These are phyloP conservation scores for Eucalyptus rudis DNA, from an alignment of 345 rosid species.

Conservation along the genomic window DNA sequence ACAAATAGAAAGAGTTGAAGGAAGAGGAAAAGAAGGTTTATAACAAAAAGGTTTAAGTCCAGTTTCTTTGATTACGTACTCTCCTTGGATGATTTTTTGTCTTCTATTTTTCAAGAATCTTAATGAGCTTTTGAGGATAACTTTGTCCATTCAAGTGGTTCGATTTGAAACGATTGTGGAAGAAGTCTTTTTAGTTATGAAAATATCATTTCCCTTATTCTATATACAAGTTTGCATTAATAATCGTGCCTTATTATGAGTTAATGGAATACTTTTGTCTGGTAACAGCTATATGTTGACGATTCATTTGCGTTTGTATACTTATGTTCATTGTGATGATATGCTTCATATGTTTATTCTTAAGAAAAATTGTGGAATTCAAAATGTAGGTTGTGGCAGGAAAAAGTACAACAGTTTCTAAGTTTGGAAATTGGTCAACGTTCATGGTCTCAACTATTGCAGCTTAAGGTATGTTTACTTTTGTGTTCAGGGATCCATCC, in stretches of 20 bases:
- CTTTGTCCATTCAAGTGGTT: background rate
- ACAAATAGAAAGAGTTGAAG: background rate
- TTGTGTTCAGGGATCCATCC: background rate
- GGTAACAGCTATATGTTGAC: background rate
- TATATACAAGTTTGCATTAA: background rate
- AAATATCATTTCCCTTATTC: background rate
- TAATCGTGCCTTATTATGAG: background rate
- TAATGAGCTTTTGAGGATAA: background rate
- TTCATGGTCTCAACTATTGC: conserved; percentile 29
- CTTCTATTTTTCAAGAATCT: background rate
- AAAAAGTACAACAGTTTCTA: conserved; percentile 25
- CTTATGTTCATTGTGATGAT: background rate
- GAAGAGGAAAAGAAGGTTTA: background rate
- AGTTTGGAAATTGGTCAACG: conserved; percentile 16
- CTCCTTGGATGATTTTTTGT: background rate
- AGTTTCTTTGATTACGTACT: background rate
- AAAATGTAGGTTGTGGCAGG: conserved; percentile 49
- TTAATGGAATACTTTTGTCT: background rate
- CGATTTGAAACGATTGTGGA: background rate
- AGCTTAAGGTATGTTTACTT: conserved; percentile 31
- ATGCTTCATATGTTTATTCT: background rate
- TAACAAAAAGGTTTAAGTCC: background rate
- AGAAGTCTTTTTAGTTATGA: background rate
- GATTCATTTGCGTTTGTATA: background rate
- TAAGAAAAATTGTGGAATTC: background rate